phyloP scores from a whole-genome alignment of 2,329 filamentous ascomycete species.

The Pseudogymnoascus sp. region DNA sequence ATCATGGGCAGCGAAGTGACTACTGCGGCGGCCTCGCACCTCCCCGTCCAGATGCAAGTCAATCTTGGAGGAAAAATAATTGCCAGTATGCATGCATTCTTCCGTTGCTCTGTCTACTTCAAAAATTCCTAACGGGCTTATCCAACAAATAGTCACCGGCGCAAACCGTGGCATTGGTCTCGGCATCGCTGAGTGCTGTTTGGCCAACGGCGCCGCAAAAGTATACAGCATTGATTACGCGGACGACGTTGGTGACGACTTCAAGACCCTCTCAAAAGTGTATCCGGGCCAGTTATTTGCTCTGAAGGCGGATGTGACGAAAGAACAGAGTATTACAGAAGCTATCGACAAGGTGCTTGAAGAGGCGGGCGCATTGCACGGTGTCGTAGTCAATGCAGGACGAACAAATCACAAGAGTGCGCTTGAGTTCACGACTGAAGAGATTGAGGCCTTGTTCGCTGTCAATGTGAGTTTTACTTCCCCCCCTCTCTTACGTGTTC shows the following conservation, averaged over 20 bases:
- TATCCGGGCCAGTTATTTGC: slow-evolving; percentile 38
- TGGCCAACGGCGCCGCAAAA: slow-evolving; percentile 37
- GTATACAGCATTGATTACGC: slow-evolving; percentile 44
- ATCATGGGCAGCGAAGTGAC: not conserved
- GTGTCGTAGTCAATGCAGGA: slow-evolving; percentile 47
- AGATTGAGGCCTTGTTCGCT: slow-evolving; percentile 40
- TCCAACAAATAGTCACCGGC: slow-evolving; percentile 28
- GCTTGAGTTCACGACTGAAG: slow-evolving; percentile 43
- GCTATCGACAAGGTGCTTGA: slow-evolving; percentile 41
- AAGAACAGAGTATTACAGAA: slow-evolving; percentile 39
- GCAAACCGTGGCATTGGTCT: slow-evolving; percentile 39
- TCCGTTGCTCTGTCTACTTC: not conserved
- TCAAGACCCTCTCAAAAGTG: slow-evolving; percentile 33
- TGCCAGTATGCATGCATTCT: slow-evolving; percentile 26
- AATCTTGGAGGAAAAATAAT: slow-evolving; percentile 30
- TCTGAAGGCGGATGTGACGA: slow-evolving; percentile 42
- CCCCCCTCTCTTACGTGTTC: too few relatives aligned
- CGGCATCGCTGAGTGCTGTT: slow-evolving; percentile 42
- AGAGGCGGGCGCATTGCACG: slow-evolving; percentile 40
- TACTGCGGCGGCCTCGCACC: not conserved
- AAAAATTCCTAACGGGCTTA: not conserved
- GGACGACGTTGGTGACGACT: slow-evolving; percentile 36
- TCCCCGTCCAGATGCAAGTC: slow-evolving; percentile 25
- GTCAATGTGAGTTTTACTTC: slow-evolving; percentile 31
- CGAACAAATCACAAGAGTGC: slow-evolving; percentile 47